Conservation (phyloP, 495 filamentous ascomycete species). For the Sordaria brevicollis region DNA sequence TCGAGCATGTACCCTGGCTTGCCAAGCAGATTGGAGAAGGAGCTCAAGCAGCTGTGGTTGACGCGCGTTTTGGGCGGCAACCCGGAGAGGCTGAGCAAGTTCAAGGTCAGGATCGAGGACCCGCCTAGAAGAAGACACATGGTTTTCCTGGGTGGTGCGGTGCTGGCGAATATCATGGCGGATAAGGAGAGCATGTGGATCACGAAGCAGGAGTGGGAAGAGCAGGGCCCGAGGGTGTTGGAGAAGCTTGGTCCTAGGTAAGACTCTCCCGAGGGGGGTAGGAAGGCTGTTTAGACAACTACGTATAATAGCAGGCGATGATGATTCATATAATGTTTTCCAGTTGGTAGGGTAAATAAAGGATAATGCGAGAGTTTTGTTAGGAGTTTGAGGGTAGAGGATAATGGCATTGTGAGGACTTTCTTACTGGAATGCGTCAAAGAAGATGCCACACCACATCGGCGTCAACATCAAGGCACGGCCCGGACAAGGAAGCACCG, state of each 20-base stretch:
- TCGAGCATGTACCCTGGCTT: conserved; percentile 98
- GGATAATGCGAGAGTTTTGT: background rate
- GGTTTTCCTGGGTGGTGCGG: conserved; percentile 96
- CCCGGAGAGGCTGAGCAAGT: conserved; percentile 90
- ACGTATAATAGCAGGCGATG: background rate
- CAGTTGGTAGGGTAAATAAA: background rate
- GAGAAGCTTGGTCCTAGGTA: conserved; percentile 84
- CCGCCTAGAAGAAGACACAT: conserved; percentile 93
- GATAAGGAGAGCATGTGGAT: conserved; percentile 99
- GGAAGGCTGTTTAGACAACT: background rate
- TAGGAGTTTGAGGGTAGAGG: background rate
- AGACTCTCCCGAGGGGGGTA: background rate
- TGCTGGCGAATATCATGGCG: conserved; percentile 96
- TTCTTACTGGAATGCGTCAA: background rate
- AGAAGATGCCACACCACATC: background rate
- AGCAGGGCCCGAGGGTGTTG: conserved; percentile 76
- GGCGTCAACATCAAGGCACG: background rate
- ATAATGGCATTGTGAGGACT: background rate
- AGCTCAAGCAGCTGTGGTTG: conserved; percentile 97
- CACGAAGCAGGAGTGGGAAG: conserved; percentile 89
- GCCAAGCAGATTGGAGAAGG: conserved; percentile 90
- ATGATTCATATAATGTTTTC: background rate
- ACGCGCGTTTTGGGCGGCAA: conserved; percentile 82
- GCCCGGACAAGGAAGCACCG: background rate
- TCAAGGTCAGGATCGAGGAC: conserved; percentile 98